phyloP scores from a whole-genome alignment of 768 basidiomycete genomes.

The Podaxis carcinomalis region DNA sequence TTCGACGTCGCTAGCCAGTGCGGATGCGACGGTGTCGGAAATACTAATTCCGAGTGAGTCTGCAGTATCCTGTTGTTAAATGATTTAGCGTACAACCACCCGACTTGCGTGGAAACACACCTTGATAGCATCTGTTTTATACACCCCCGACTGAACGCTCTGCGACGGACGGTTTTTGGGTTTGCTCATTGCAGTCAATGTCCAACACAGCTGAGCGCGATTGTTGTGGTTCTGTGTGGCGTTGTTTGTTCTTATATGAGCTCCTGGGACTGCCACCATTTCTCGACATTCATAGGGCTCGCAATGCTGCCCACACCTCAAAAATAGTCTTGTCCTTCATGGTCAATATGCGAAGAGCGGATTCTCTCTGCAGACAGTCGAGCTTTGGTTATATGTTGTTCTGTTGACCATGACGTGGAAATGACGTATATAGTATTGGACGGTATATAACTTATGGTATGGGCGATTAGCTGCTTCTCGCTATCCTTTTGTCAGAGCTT shows the following conservation, averaged over 20 bases:
- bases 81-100: not conserved
- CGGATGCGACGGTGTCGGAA: conserved; percentile 73
- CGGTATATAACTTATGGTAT: too few species aligned
- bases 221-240: conserved; percentile 5
- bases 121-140: conserved; percentile 61
- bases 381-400: too few species aligned
- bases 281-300: not conserved
- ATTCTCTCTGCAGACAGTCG: too few species aligned
- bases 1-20: conserved; percentile 94
- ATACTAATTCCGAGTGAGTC: conserved; percentile 83
- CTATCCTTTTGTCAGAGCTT: too few species aligned
- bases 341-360: too few species aligned
- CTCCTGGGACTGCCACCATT: not conserved
- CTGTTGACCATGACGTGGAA: too few species aligned
- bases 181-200: conserved; percentile 31
- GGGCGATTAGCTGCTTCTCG: too few species aligned
- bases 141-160: conserved; percentile 53
- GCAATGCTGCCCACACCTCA: too few species aligned
- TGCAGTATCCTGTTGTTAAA: conserved; percentile 70
- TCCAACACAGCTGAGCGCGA: not conserved
- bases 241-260: conserved; percentile 1
- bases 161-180: conserved; percentile 44
- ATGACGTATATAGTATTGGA: too few species aligned
- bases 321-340: too few species aligned
- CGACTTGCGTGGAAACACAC: conserved; percentile 23